phyloP scores from a whole-genome alignment of 2,329 filamentous ascomycete genomes.

The Didymellaceae sp. region DNA sequence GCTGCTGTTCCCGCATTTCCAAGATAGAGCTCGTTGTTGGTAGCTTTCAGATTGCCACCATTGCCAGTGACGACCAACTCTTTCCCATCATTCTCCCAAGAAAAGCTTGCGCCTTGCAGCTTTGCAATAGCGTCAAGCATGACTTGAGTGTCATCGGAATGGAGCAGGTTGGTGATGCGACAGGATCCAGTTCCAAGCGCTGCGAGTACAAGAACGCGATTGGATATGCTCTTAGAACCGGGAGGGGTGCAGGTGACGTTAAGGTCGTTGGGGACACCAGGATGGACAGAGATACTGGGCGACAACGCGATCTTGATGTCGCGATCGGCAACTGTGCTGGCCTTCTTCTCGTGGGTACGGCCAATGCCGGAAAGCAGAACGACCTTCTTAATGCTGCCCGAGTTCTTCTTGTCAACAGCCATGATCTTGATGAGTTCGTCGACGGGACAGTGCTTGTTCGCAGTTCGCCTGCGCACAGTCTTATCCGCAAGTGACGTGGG shows the following conservation, averaged over 20 bases:
- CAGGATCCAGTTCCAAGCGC: conserved; percentile 87
- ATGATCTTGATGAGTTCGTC: conserved; percentile 88
- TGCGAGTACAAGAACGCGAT: conserved; percentile 90
- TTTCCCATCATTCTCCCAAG: conserved; percentile 94
- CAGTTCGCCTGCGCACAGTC: conserved; percentile 79
- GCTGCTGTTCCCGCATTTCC: conserved; percentile 97
- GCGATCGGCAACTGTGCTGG: conserved; percentile 85
- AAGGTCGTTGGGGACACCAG: conserved; percentile 70
- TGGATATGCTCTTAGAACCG: conserved; percentile 97
- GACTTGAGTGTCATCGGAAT: conserved; percentile 95
- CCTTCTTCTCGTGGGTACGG: conserved; percentile 82
- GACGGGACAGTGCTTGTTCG: conserved; percentile 85
- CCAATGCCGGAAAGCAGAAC: conserved; percentile 91
- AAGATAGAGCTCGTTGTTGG: conserved; percentile 79
- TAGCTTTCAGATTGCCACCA: conserved; percentile 83
- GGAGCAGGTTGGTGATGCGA: conserved; percentile 87
- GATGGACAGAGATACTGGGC: conserved; percentile 74
- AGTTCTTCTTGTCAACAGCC: conserved; percentile 99
- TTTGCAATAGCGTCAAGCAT: conserved; percentile 92
- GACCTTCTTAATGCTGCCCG: conserved; percentile 93
- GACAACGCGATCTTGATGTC: conserved; percentile 85
- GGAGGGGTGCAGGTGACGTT: conserved; percentile 83
- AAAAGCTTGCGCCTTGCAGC: conserved; percentile 84
- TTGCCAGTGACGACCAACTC: conserved; percentile 88
- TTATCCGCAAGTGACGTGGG: conserved; percentile 87